Conservation (phyloP, 805 yeast genomes). For the Danielozyma ontarioensis region DNA sequence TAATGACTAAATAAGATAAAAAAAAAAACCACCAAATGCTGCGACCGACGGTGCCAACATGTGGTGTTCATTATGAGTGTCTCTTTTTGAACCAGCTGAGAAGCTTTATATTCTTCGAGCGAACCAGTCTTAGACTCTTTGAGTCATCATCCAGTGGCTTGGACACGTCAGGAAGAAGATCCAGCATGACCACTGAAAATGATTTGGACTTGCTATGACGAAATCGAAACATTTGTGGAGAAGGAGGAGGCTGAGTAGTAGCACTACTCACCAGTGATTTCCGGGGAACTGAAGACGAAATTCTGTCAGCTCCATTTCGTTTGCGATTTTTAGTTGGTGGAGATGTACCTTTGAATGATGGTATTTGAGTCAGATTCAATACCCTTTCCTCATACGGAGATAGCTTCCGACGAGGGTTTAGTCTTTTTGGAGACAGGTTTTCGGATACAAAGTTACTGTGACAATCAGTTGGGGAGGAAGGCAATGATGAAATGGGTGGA, state of each 20-base stretch:
- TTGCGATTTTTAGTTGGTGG: background rate
- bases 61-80: slow-evolving; percentile 1
- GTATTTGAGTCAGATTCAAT: slow-evolving; percentile 20
- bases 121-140: slow-evolving; percentile 6
- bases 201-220: slow-evolving; percentile 19
- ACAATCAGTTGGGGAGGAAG: background rate
- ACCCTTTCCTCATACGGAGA: slow-evolving; percentile 21
- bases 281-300: background rate
- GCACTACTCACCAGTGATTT: background rate
- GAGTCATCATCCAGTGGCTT: too few relatives aligned
- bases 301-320: background rate
- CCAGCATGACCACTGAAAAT: slow-evolving; percentile 13
- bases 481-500: slow-evolving; percentile 1
- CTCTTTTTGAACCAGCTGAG: slow-evolving; percentile 21
- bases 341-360: slow-evolving; percentile 11
- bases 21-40: background rate
- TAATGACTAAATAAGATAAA: background rate
- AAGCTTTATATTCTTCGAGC: slow-evolving; percentile 13
- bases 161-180: too few relatives aligned
- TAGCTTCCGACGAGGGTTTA: slow-evolving; percentile 7
- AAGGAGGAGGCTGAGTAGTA: slow-evolving; percentile 2
- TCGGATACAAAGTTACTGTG: slow-evolving; percentile 1
- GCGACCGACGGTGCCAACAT: background rate
- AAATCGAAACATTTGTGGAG: background rate
- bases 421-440: background rate